phyloP scores from a whole-genome alignment of 192 early-diverging fungal genomes.

The Podila clonocystis region DNA sequence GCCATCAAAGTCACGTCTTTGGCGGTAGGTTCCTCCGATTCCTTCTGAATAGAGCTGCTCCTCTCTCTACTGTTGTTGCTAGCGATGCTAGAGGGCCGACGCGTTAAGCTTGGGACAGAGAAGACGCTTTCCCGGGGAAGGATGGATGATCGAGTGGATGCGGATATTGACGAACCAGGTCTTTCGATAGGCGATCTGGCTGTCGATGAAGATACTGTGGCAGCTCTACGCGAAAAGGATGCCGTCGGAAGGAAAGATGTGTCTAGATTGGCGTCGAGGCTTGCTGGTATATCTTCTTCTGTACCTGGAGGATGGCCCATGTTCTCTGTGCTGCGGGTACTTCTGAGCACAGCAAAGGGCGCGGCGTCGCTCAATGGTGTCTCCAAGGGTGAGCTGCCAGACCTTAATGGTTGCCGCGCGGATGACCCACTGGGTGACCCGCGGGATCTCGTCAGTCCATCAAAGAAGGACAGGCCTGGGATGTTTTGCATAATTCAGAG shows the following conservation, averaged over 20 bases:
- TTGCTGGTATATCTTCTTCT: neutral
- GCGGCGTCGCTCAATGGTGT: conserved; percentile 34
- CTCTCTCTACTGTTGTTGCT: conserved; percentile 9
- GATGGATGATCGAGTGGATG: conserved; percentile 18
- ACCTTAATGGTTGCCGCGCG: neutral
- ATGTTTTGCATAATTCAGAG: conserved; percentile 35
- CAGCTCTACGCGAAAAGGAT: conserved; percentile 38
- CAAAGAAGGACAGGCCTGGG: conserved; percentile 48
- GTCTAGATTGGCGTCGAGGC: neutral
- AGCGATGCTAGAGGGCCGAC: conserved; percentile 11
- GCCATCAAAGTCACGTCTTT: conserved; percentile 44
- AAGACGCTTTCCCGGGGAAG: conserved; percentile 35
- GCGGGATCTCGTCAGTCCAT: conserved; percentile 34
- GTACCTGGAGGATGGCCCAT: neutral
- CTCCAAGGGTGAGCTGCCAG: conserved; percentile 9
- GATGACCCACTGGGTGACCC: neutral
- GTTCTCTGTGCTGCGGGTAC: neutral
- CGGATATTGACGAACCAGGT: conserved; percentile 5
- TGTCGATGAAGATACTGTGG: conserved; percentile 25
- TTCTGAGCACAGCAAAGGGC: conserved; percentile 19
- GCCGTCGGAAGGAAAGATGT: conserved; percentile 13
- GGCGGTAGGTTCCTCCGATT: conserved; percentile 29
- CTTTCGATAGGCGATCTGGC: conserved; percentile 10
- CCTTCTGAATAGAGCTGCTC: conserved; percentile 22
- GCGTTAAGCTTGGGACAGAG: conserved; percentile 13